Percentiles rank a stretch among this genome's conserved stretches.
Conservation (phyloP, 495 filamentous ascomycete genomes). For the Penicillium egyptiacum region DNA sequence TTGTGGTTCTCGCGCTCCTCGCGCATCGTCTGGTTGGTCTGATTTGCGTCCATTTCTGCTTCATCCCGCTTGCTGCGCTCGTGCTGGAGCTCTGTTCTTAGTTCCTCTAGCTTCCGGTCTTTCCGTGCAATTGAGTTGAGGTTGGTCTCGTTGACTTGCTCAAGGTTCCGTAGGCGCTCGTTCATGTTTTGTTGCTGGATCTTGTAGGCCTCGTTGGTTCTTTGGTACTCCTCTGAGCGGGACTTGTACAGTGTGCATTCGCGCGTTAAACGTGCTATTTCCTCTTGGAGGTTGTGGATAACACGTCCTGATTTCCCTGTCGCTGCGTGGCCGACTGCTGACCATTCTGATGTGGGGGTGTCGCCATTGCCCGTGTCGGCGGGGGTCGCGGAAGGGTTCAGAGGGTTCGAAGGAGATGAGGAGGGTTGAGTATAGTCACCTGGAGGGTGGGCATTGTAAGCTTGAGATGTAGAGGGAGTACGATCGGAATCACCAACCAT, state of each 20-base stretch:
- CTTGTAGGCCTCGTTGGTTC: constrained; percentile 69
- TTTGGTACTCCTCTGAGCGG: constrained; percentile 69
- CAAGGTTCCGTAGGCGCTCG: constrained; percentile 60
- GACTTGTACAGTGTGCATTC: constrained; percentile 74
- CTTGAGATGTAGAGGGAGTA: neutral
- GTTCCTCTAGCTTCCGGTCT: constrained; percentile 75
- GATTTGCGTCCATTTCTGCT: constrained; percentile 62
- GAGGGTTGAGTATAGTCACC: constrained; percentile 9
- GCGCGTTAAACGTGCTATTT: constrained; percentile 80
- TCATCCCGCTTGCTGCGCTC: constrained; percentile 64
- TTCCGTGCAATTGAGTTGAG: constrained; percentile 71
- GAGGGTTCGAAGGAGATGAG: constrained; percentile 7
- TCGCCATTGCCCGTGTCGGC: constrained; percentile 35
- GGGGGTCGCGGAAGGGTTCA: constrained; percentile 20
- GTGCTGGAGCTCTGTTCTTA: constrained; percentile 63
- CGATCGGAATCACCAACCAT: constrained; percentile 17
- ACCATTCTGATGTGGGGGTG: constrained; percentile 59
- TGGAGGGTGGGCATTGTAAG: constrained; percentile 27
- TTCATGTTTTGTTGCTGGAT: constrained; percentile 67
- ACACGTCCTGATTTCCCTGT: constrained; percentile 91
- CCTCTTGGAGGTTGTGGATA: constrained; percentile 83
- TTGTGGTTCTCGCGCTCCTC: constrained; percentile 56
- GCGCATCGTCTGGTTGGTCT: constrained; percentile 60
- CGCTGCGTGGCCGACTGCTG: constrained; percentile 74
- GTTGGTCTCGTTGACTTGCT: constrained; percentile 69